These are phyloP conservation scores for Dictyostelium citrinum DNA, from an alignment of 78 protist species.

Conservation along the genomic window DNA sequence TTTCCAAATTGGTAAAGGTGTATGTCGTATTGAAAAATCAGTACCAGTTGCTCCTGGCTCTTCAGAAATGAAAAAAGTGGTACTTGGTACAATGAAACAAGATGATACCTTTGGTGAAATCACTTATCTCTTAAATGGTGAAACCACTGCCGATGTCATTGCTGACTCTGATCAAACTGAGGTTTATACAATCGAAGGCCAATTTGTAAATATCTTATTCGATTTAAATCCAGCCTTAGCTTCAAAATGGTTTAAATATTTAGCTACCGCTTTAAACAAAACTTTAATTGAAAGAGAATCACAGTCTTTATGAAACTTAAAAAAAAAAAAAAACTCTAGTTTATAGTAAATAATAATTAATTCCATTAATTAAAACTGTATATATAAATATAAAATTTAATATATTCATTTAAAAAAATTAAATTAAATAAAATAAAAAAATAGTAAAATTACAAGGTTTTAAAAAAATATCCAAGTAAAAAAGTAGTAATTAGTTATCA, in stretches of 20 bases:
- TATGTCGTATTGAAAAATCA: conserved; percentile 63
- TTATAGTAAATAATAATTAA: not conserved
- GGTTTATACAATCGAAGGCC: conserved; percentile 75
- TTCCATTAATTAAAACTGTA: not conserved
- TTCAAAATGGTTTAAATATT: conserved; percentile 73
- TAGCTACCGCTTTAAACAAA: conserved; percentile 72
- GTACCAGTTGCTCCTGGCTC: conserved; percentile 24
- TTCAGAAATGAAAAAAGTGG: conserved; percentile 16
- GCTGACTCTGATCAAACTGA: conserved; percentile 71
- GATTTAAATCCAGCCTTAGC: conserved; percentile 77
- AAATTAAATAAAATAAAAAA: not conserved
- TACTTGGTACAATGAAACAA: conserved; percentile 76
- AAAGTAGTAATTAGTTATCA: too few relatives aligned
- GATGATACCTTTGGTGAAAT: conserved; percentile 84
- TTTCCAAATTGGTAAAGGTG: conserved; percentile 84
- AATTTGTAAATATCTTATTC: conserved; percentile 80
- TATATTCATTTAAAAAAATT: not conserved
- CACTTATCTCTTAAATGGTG: conserved; percentile 76
- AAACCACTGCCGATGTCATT: conserved; percentile 76
- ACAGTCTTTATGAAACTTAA: conserved; percentile 25
- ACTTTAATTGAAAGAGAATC: conserved; percentile 75
- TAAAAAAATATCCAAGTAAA: too few relatives aligned
- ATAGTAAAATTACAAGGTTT: not conserved
- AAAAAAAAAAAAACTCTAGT: not conserved
- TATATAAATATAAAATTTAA: conserved; percentile 5